A percentile compares a stretch with the other conserved stretches of the same genome.
Conservation (phyloP, 768 basidiomycete species). For the Tremella fuciformis region DNA sequence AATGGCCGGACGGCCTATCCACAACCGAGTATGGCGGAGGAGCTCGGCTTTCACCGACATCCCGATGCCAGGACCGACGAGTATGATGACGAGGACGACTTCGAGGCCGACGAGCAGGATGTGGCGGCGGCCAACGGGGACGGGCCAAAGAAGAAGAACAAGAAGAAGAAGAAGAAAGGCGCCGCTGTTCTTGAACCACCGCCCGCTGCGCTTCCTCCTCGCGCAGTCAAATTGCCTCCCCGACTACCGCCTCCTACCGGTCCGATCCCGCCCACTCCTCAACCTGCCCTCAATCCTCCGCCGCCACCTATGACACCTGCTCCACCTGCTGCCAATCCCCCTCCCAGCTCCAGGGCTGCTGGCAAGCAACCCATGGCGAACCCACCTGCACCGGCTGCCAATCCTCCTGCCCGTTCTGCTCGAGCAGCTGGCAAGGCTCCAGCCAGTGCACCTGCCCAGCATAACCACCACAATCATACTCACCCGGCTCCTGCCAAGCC, state of each 20-base stretch:
- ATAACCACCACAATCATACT: constrained; percentile 54
- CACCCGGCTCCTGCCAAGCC: constrained; percentile 55
- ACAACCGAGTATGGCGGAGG: constrained; percentile 34
- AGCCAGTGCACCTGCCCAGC: constrained; percentile 37
- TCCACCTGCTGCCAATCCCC: constrained; percentile 56
- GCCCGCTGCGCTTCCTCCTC: constrained; percentile 39
- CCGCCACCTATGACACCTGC: constrained; percentile 55
- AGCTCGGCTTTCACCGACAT: constrained; percentile 50
- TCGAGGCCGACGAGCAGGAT: constrained; percentile 38
- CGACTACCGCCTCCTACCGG: constrained; percentile 23
- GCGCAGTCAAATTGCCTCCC: constrained; percentile 27
- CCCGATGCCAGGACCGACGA: constrained; percentile 43
- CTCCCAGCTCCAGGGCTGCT: constrained; percentile 76
- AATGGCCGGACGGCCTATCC: constrained; percentile 21
- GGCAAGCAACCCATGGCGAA: constrained; percentile 93
- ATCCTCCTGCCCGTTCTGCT: constrained; percentile 49
- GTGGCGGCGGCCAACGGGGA: constrained; percentile 34
- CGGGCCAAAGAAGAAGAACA: constrained; percentile 56
- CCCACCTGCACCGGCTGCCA: constrained; percentile 32
- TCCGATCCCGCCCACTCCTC: constrained; percentile 28
- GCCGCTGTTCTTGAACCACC: constrained; percentile 35
- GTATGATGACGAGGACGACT: constrained; percentile 40
- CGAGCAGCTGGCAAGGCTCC: constrained; percentile 53
- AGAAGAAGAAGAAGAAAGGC: constrained; percentile 58
- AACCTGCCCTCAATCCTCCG: constrained; percentile 49